Conservation (phyloP, 345 rosid genomes). For the Garcia nutans region DNA sequence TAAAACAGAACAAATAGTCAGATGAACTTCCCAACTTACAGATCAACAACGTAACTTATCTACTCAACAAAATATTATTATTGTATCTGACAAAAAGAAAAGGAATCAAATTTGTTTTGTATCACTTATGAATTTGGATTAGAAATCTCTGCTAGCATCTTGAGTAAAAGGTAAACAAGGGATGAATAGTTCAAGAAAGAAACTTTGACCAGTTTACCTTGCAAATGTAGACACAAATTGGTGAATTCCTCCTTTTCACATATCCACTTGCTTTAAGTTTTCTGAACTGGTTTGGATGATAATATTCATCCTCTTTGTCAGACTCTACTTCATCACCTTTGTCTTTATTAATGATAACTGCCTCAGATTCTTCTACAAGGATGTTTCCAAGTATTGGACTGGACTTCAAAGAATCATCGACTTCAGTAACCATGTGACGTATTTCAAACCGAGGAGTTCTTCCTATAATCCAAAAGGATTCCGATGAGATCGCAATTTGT, state of each 20-base stretch:
- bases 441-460: conserved; percentile 73
- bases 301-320: conserved; percentile 57
- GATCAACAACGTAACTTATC: not conserved
- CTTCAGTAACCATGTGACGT: conserved; percentile 57
- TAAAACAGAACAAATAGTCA: conserved; percentile 28
- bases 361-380: conserved; percentile 42
- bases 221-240: conserved; percentile 65
- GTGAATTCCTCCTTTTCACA: conserved; percentile 44
- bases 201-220: conserved; percentile 45
- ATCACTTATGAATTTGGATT: not conserved
- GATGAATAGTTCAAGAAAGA: conserved; percentile 6
- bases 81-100: not conserved
- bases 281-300: conserved; percentile 31
- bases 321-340: conserved; percentile 39
- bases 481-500: not conserved
- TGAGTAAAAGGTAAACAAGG: not conserved
- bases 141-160: not conserved
- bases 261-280: conserved; percentile 34
- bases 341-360: conserved; percentile 29
- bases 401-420: conserved; percentile 38
- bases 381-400: conserved; percentile 33
- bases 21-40: not conserved
- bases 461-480: conserved; percentile 43
- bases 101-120: not conserved
- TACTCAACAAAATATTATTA: not conserved